phyloP scores from a whole-genome alignment of 371 early-diverging fungal species.

The Mucor lusitanicus region DNA sequence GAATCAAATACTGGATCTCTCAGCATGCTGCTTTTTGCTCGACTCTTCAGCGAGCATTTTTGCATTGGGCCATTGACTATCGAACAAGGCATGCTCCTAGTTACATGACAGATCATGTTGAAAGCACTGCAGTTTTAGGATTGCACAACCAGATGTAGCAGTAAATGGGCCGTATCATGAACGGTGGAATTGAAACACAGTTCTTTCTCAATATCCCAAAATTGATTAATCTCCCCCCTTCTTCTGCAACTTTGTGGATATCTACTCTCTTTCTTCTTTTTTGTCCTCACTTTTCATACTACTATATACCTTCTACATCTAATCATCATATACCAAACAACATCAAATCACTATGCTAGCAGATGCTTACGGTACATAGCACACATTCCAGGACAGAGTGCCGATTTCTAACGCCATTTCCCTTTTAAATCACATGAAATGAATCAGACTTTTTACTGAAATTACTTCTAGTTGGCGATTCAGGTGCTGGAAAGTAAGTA shows the following conservation, averaged over 20 bases:
- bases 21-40: background rate
- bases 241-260: background rate
- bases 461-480: slow-evolving; percentile 64
- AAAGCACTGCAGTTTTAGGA: background rate
- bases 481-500: slow-evolving; percentile 65
- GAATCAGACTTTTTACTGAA: slow-evolving; percentile 57
- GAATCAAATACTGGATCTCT: background rate
- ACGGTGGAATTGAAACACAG: background rate
- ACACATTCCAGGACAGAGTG: background rate
- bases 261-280: background rate
- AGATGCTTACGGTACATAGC: slow-evolving; percentile 48
- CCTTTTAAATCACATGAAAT: background rate
- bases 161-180: background rate
- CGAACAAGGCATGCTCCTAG: background rate
- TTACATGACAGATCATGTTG: background rate
- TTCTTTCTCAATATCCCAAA: background rate
- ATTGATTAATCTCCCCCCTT: background rate
- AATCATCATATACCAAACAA: background rate
- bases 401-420: background rate
- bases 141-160: background rate
- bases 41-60: too few species aligned
- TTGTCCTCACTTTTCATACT: background rate
- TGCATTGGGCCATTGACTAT: too few species aligned
- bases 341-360: slow-evolving; percentile 34
- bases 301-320: slow-evolving; percentile 1